These are phyloP conservation scores for Gloeostereum incarnatum DNA, from an alignment of 768 basidiomycete species.

Conservation along the genomic window DNA sequence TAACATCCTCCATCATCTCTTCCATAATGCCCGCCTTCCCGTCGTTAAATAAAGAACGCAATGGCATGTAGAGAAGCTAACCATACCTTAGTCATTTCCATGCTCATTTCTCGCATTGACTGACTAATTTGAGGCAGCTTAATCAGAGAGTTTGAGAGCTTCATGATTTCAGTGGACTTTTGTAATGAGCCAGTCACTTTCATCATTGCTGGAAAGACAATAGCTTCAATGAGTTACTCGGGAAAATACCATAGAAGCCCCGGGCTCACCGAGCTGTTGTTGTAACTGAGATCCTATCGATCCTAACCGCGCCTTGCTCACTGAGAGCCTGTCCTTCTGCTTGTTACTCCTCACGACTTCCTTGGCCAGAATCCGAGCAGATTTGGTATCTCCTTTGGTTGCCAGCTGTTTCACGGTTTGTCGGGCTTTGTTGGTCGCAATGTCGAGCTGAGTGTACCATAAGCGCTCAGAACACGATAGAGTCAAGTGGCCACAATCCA, in stretches of 20 bases:
- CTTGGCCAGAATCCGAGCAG: conserved; percentile 82
- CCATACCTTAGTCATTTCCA: conserved; percentile 97
- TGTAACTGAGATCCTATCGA: conserved; percentile 84
- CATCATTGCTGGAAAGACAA: conserved; percentile 59
- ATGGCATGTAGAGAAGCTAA: neutral
- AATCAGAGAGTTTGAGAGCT: conserved; percentile 85
- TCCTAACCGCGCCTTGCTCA: conserved; percentile 86
- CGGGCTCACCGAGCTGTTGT: conserved; percentile 79
- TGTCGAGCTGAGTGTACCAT: conserved; percentile 73
- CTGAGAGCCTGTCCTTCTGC: conserved; percentile 87
- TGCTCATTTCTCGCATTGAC: conserved; percentile 95
- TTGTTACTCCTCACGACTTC: conserved; percentile 95
- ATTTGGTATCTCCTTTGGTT: conserved; percentile 84
- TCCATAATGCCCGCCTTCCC: conserved; percentile 93
- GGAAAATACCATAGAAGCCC: neutral
- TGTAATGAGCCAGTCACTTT: conserved; percentile 98
- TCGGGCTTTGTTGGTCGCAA: conserved; percentile 72
- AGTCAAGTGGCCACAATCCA: conserved; percentile 18
- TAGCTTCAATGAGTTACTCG: conserved; percentile 1
- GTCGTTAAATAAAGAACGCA: neutral
- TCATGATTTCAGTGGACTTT: conserved; percentile 99
- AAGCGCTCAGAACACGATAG: conserved; percentile 10
- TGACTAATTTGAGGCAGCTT: conserved; percentile 89
- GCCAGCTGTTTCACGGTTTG: conserved; percentile 84
- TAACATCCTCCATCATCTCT: conserved; percentile 93